These are phyloP conservation scores for Lanmaoa pseudosensibilis DNA, from an alignment of 768 basidiomycete species.

Conservation along the genomic window DNA sequence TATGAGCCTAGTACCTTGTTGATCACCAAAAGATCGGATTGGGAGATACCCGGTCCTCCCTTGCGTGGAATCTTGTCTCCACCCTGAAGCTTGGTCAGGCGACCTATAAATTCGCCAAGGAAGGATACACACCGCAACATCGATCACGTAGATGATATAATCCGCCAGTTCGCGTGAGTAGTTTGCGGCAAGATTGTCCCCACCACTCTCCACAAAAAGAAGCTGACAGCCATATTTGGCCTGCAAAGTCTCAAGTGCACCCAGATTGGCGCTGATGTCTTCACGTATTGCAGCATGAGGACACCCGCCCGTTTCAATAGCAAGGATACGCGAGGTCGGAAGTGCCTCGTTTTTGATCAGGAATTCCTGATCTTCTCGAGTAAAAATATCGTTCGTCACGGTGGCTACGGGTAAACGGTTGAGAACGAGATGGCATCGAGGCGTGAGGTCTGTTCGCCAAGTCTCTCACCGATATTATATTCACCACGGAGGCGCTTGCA, in stretches of 20 bases:
- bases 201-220: slow-evolving; percentile 93
- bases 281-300: slow-evolving; percentile 98
- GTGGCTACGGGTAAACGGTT: slow-evolving; percentile 55
- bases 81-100: slow-evolving; percentile 51
- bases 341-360: slow-evolving; percentile 91
- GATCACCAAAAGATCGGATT: slow-evolving; percentile 90
- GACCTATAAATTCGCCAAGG: background rate
- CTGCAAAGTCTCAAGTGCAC: slow-evolving; percentile 91
- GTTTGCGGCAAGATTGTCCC: slow-evolving; percentile 96
- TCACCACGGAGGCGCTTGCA: slow-evolving; percentile 78
- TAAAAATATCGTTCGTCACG: slow-evolving; percentile 99
- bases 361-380: slow-evolving; percentile 96
- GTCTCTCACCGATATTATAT: slow-evolving; percentile 82
- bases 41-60: slow-evolving; percentile 96
- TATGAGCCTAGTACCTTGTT: slow-evolving; percentile 75
- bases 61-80: slow-evolving; percentile 99
- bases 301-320: slow-evolving; percentile 97
- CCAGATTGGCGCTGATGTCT: slow-evolving; percentile 97
- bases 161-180: slow-evolving; percentile 96
- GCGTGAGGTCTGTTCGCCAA: slow-evolving; percentile 1
- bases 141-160: slow-evolving; percentile 94
- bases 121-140: slow-evolving; percentile 62
- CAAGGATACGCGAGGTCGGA: slow-evolving; percentile 80
- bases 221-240: slow-evolving; percentile 88
- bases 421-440: slow-evolving; percentile 1